phyloP scores from a whole-genome alignment of 1,284 basidiomycete genomes.

The Rhodofomes roseus region DNA sequence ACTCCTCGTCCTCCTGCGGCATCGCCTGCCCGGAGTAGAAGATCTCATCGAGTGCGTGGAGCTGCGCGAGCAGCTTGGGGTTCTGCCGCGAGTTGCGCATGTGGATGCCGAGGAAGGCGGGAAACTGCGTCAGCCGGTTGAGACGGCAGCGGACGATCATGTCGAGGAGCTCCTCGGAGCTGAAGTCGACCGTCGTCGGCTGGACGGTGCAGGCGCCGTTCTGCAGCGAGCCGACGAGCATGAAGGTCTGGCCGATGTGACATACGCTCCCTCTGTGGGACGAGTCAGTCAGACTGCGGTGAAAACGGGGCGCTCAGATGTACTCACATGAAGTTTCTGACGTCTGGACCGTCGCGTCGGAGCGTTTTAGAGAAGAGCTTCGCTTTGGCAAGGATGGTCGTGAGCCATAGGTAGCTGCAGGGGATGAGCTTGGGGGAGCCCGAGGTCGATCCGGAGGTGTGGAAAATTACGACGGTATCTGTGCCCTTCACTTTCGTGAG shows the following conservation, averaged over 20 bases:
- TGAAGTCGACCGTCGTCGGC: conserved; percentile 57
- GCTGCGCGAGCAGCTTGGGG: conserved; percentile 52
- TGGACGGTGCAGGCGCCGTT: conserved; percentile 71
- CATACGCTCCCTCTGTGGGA: conserved; percentile 27
- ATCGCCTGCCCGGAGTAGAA: conserved; percentile 63
- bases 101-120: conserved; percentile 59
- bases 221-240: conserved; percentile 65
- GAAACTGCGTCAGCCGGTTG: conserved; percentile 69
- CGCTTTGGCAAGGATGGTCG: conserved; percentile 53
- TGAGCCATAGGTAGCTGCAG: conserved; percentile 59
- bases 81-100: conserved; percentile 54
- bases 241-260: conserved; percentile 29
- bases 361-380: conserved; percentile 45
- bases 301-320: neutral
- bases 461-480: conserved; percentile 59
- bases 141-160: conserved; percentile 64
- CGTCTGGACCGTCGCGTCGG: conserved; percentile 52
- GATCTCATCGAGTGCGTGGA: conserved; percentile 54
- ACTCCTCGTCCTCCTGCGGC: conserved; percentile 59
- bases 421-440: conserved; percentile 70
- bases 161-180: conserved; percentile 59
- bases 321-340: conserved; percentile 36
- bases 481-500: conserved; percentile 8
- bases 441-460: conserved; percentile 72
- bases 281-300: conserved; percentile 1